Evolutionary conservation across 192 early-diverging fungal species (phyloP).

Genomic region (Backusella circina): DNA sequence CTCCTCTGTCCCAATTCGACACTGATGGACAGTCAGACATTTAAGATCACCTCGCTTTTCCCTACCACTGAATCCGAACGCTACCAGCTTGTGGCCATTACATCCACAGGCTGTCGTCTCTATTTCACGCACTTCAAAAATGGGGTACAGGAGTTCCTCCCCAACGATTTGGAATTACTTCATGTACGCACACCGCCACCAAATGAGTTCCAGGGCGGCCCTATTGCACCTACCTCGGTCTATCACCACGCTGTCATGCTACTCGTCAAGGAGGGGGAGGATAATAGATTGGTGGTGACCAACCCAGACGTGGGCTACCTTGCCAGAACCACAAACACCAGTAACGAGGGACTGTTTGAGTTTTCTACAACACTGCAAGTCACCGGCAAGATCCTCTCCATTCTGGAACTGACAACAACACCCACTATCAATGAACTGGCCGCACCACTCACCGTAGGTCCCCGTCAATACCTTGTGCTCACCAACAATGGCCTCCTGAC

Average conservation of each 20-base stretch:
- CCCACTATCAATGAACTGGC: constrained; percentile 63
- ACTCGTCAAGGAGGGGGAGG: constrained; percentile 44
- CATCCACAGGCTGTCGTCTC: constrained; percentile 70
- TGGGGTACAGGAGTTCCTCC: constrained; percentile 23
- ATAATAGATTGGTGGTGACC: constrained; percentile 51
- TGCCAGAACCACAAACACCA: constrained; percentile 20
- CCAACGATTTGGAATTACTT: constrained; percentile 56
- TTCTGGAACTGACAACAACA: constrained; percentile 55
- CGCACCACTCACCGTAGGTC: constrained; percentile 49
- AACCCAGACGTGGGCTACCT: constrained; percentile 63
- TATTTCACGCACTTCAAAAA: constrained; percentile 59
- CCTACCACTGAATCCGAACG: constrained; percentile 64
- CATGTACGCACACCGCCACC: constrained; percentile 71
- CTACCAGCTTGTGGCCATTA: constrained; percentile 75
- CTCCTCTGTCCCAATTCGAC: neutral
- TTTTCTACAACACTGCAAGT: constrained; percentile 46
- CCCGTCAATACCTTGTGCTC: constrained; percentile 68
- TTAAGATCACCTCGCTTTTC: constrained; percentile 72
- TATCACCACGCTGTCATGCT: constrained; percentile 60
- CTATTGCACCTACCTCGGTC: constrained; percentile 31
- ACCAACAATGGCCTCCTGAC: constrained; percentile 70
- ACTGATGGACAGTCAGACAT: constrained; percentile 29
- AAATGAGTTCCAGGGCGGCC: constrained; percentile 12
- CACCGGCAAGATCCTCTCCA: constrained; percentile 85
- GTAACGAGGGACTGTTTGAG: constrained; percentile 38